Evolutionary conservation across 164 flowering plant genomes (phyloP), one percentile per base, ranked within the genome.

Genomic region (Annona squamosa): DNA sequence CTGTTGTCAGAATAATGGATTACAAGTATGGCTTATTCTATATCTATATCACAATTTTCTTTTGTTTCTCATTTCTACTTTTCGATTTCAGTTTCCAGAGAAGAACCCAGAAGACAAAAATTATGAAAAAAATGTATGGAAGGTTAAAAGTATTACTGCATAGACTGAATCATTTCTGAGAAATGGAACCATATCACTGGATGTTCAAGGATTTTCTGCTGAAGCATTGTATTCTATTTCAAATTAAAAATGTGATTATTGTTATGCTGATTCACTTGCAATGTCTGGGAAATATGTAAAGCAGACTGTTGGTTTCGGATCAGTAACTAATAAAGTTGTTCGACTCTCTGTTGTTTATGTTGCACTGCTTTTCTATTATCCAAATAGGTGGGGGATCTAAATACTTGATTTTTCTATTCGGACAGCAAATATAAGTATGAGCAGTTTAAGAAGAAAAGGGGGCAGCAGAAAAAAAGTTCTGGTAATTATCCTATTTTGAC

Each of bases 1-100:
- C 98, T 5, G 98, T 94, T 73, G 83, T 92, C 78, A 87, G 78
- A 85, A 88, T 94, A 77, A 90, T 94, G 97, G 90, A 92, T 84
- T 94, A 88, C 86, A 87, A 81, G 98, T 92, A 90, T 74, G 88
- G 75, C 37, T 56, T 37, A 19, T 65, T 65, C 59, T 73, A 10
- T 73, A 18, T 63, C 37, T 63, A 18, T 57, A 59, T 6, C 46
- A 4, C 10, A 43, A 43, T 46, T 59, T 7, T 65, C n/a, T 26
- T 46, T 7, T 65, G 41, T 17, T 46, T 43, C 46, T 69, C 44
- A 17, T 71, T 56, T 61, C 43, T 52, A 44, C 56, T 46, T 63
- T 44, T 9, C 61, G 16, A 16, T 6, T 71, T 46, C 5, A 26
- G 17, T 63, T n/a, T 7, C n/a, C 37, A 26, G 37, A 26, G 37